phyloP scores from a whole-genome alignment of 164 flowering plant species.

The Chimonanthus salicifolius region DNA sequence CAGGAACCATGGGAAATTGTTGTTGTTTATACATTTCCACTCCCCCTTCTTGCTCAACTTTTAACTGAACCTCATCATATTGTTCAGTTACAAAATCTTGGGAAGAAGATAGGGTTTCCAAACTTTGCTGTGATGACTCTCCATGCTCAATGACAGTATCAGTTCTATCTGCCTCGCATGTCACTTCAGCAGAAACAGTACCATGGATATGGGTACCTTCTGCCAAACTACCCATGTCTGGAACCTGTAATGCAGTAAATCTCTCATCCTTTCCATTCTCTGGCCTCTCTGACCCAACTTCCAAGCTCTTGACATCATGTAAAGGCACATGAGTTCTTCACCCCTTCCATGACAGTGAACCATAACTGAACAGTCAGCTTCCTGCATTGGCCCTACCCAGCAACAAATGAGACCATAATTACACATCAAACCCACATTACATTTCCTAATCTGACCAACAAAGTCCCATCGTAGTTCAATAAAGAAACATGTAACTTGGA shows the following conservation, averaged over 20 bases:
- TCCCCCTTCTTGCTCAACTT: constrained; percentile 5
- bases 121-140: constrained; percentile 10
- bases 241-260: constrained; percentile 11
- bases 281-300: constrained; percentile 5
- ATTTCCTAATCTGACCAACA: constrained; percentile 11
- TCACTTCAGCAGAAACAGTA: constrained; percentile 9
- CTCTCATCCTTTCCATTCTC: constrained; percentile 21
- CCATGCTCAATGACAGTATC: constrained; percentile 3
- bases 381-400: constrained; percentile 99
- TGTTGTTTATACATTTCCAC: constrained; percentile 11
- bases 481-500: neutral
- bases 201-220: constrained; percentile 2
- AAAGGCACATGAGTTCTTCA: constrained; percentile 6
- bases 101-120: constrained; percentile 7
- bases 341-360: constrained; percentile 24
- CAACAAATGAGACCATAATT: constrained; percentile 73
- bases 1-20: constrained; percentile 7
- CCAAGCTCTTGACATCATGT: constrained; percentile 1
- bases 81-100: constrained; percentile 4
- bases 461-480: neutral
- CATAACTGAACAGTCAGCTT: constrained; percentile 45
- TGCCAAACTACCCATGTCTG: constrained; percentile 2
- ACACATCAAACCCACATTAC: constrained; percentile 38
- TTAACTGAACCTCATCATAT: constrained; percentile 7
- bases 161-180: constrained; percentile 5